Percentiles rank a stretch among this genome's conserved stretches.
phyloP scores from a whole-genome alignment of 106 monocot species.

The Dactylorhiza incarnata region DNA sequence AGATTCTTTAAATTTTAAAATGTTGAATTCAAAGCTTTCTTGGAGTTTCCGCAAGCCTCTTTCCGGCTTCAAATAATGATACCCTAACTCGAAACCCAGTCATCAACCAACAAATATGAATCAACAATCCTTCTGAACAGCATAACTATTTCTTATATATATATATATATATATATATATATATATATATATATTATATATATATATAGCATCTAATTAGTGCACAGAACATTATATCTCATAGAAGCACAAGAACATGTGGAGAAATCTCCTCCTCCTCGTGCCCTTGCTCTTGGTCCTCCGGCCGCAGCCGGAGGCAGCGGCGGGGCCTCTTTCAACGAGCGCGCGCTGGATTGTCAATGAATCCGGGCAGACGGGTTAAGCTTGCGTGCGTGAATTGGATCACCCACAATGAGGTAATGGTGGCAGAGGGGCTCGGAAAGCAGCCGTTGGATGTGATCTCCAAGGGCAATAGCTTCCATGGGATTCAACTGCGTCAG shows the following conservation, averaged over 20 bases:
- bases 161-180: no score
- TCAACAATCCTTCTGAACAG: background rate
- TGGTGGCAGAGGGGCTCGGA: slow-evolving; percentile 49
- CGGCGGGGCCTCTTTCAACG: slow-evolving; percentile 28
- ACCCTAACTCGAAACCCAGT: no score
- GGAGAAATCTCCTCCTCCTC: background rate
- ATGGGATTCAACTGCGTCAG: slow-evolving; percentile 74
- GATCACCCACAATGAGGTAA: slow-evolving; percentile 47
- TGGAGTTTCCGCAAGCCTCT: no score
- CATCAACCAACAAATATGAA: background rate
- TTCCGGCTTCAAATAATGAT: no score
- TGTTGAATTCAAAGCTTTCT: no score
- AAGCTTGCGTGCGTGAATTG: slow-evolving; percentile 74
- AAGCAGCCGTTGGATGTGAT: slow-evolving; percentile 43
- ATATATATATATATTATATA: no score
- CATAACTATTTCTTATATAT: background rate
- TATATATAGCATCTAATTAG: background rate
- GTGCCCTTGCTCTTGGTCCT: no score
- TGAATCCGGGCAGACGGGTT: slow-evolving; percentile 30
- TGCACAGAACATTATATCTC: background rate
- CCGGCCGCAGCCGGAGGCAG: background rate
- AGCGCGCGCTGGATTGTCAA: slow-evolving; percentile 56
- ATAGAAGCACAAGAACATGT: background rate
- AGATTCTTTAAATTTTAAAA: no score
- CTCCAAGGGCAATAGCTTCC: slow-evolving; percentile 31